Evolutionary conservation across 2,329 filamentous ascomycete species (phyloP).

Genomic region (Orbilia quercus): DNA sequence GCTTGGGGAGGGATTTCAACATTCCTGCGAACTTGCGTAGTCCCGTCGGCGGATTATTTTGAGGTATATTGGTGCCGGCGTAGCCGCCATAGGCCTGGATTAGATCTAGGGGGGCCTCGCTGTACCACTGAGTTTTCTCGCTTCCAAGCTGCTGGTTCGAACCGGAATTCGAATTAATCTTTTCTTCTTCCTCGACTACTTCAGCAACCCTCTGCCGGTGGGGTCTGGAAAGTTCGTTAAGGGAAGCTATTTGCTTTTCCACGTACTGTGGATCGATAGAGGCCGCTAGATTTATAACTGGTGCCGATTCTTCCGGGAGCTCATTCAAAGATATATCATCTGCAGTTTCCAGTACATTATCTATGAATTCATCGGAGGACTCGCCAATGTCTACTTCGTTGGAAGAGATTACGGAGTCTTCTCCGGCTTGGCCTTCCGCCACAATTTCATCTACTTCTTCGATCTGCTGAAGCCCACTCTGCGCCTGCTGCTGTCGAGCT

Average conservation of each 20-base stretch:
- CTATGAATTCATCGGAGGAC: conserved; percentile 8
- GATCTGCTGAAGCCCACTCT: neutral
- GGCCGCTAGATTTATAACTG: neutral
- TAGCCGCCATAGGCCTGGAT: conserved; percentile 11
- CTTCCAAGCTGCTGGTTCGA: neutral
- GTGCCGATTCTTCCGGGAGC: conserved; percentile 10
- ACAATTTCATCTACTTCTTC: conserved; percentile 21
- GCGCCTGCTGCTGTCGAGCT: neutral
- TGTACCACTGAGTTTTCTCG: neutral
- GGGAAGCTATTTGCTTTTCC: conserved; percentile 7
- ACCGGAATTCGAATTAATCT: neutral
- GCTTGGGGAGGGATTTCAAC: conserved; percentile 10
- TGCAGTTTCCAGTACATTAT: conserved; percentile 9
- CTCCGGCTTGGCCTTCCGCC: conserved; percentile 6
- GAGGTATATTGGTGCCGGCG: neutral
- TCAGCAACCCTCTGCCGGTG: neutral
- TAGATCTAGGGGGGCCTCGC: neutral
- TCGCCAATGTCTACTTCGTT: conserved; percentile 11
- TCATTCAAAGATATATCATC: conserved; percentile 16
- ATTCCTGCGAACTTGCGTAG: conserved; percentile 6
- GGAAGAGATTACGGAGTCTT: conserved; percentile 10
- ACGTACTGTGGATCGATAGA: conserved; percentile 16
- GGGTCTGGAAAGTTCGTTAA: conserved; percentile 5
- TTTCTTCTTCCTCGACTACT: neutral
- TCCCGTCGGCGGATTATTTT: neutral